Base-by-base conservation (phyloP, 2,329 filamentous ascomycete species). In the Macrophomina pseudophaseolina region DNA sequence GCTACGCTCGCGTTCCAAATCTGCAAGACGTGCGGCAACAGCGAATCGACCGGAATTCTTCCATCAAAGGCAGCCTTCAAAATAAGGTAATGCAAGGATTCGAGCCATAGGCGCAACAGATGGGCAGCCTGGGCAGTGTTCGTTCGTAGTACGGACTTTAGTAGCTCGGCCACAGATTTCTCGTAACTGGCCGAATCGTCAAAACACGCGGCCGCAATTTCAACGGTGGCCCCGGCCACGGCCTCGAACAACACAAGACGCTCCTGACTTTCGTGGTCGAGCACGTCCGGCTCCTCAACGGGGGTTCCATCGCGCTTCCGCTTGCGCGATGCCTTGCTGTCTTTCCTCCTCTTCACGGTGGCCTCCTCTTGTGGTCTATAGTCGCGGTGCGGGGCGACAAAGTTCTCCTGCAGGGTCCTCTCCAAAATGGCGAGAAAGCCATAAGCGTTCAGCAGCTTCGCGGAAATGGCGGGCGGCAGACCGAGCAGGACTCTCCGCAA, bases 401-500 rank as follows among this genome's bases (percentile, higher is more conserved):
- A 77, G 68, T 74, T 73, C 59, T 93, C 90, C 56, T 86, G 83
- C 56, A 93, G 78, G 0, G 89, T 87, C 71, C 87, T 85, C 71
- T 89, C 87, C 49, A 96, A 75, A 9, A 92, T 85, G 0, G 80
- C 78, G 40, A 91, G 79, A 64, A 96, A 92, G 53, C 87, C 85
- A 66, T 89, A 84, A 67, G 93, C 89, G 28, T 87, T 88, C 6
- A 97, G 83, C 4, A 91, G 88, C 67, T 88, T 88, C 8, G 91
- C 91, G 30, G 92, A 82, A 11, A 87, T 89, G 53, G 90, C 88
- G 0, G 88, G 80, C 0, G 91, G 89, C 18, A 94, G 86, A n/a
- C 87, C 80, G 59, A 83, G 80, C 64, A 92, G 84, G 56, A 90
- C 81, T 67, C 84, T 84, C 52, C 82, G 81, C 30, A 93, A 75